Evolutionary conservation across 1,139 yeast species (phyloP).

Genomic region (Blastobotrys apis): DNA sequence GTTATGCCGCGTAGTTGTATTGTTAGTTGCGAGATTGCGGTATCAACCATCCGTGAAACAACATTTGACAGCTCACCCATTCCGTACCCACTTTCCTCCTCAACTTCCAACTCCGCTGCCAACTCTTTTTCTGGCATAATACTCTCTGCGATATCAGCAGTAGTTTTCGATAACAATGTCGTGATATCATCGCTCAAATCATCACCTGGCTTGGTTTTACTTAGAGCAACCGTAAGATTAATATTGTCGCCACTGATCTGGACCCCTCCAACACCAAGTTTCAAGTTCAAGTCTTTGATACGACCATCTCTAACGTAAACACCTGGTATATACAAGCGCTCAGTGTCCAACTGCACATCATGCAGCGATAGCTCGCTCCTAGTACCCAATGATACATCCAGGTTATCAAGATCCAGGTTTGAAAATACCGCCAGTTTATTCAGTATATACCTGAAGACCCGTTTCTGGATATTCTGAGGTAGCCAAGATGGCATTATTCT

Average conservation of each 20-base stretch:
- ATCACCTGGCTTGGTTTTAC: conserved; percentile 22
- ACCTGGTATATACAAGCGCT: conserved; percentile 63
- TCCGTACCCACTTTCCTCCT: conserved; percentile 28
- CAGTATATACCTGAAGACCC: conserved; percentile 71
- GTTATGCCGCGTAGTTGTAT: conserved; percentile 45
- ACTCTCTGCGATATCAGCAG: conserved; percentile 39
- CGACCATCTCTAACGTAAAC: conserved; percentile 60
- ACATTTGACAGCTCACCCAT: conserved; percentile 47
- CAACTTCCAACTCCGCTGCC: conserved; percentile 25
- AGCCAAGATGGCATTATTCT: conserved; percentile 48
- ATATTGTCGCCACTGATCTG: conserved; percentile 55
- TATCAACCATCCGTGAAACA: conserved; percentile 60
- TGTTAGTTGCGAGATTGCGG: conserved; percentile 60
- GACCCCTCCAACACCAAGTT: conserved; percentile 60
- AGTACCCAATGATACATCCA: conserved; percentile 71
- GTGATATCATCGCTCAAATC: conserved; percentile 32
- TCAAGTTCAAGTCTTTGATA: conserved; percentile 50
- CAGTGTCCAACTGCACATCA: conserved; percentile 69
- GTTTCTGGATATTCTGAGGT: conserved; percentile 77
- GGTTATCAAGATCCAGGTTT: conserved; percentile 71
- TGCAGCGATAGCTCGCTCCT: conserved; percentile 51
- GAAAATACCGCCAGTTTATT: conserved; percentile 82
- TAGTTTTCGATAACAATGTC: conserved; percentile 63
- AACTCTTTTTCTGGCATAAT: conserved; percentile 31
- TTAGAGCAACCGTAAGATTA: conserved; percentile 52